Conservation (phyloP, 495 filamentous ascomycete genomes). For the Bryoglossum gracile region DNA sequence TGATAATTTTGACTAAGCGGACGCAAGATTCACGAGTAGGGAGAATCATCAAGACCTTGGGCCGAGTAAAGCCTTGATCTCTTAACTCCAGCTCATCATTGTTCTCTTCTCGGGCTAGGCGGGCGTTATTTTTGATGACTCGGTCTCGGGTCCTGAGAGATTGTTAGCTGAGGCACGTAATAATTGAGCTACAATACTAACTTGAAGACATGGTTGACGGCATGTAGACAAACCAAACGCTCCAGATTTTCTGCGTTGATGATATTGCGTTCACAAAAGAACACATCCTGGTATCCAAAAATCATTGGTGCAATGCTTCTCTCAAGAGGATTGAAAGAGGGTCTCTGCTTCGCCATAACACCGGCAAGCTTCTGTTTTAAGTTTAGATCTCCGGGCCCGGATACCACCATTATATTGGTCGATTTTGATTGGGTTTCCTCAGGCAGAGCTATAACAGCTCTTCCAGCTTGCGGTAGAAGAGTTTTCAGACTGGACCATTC, state of each 20-base stretch:
- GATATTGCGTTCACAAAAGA: slow-evolving; percentile 65
- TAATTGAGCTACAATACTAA: slow-evolving; percentile 24
- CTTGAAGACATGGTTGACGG: slow-evolving; percentile 87
- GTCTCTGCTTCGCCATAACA: slow-evolving; percentile 21
- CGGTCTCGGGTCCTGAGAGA: slow-evolving; percentile 67
- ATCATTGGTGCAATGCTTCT: slow-evolving; percentile 47
- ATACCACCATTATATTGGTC: slow-evolving; percentile 23
- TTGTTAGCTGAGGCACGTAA: slow-evolving; percentile 9
- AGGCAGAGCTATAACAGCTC: slow-evolving; percentile 33
- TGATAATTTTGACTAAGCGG: slow-evolving; percentile 65
- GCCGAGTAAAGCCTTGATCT: slow-evolving; percentile 93
- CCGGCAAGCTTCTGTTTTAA: slow-evolving; percentile 52
- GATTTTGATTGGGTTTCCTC: slow-evolving; percentile 17
- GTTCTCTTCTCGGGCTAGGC: slow-evolving; percentile 45
- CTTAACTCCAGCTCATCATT: slow-evolving; percentile 66
- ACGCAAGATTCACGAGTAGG: slow-evolving; percentile 83
- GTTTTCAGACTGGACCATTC: slow-evolving; percentile 51
- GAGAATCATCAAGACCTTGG: slow-evolving; percentile 82
- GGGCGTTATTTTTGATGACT: slow-evolving; percentile 85
- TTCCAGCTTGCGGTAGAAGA: slow-evolving; percentile 32
- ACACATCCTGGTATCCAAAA: slow-evolving; percentile 74
- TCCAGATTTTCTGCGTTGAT: slow-evolving; percentile 58
- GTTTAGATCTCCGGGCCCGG: slow-evolving; percentile 42
- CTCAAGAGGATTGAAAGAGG: slow-evolving; percentile 41
- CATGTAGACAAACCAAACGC: slow-evolving; percentile 71